Evolutionary conservation across 2,329 filamentous ascomycete genomes (phyloP), one percentile per base, ranked within the genome.

Genomic region (Tympanopsis confertula): DNA sequence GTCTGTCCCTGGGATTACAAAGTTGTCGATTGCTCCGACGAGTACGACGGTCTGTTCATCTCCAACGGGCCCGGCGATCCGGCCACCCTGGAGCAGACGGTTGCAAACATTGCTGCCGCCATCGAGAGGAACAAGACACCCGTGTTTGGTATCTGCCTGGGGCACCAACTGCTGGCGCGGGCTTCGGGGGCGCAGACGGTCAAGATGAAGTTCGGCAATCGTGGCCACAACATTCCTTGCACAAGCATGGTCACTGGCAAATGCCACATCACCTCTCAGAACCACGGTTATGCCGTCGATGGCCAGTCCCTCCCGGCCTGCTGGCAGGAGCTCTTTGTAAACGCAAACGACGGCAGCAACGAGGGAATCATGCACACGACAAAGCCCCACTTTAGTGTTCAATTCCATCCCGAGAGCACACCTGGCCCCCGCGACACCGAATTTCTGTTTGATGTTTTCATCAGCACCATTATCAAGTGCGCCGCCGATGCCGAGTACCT

Each of bases 141-240:
- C 5, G 82, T 96, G 44, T 95, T 96, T 49, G 89, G 89, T 67
- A 96, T 96, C 55, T 96, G 89, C 66, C 65, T 96, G 50, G 89
- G 89, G 40, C 89, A 96, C 59, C 89, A 96, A 63, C 71, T 96
- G 48, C 77, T 96, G 38, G 87, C 89, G 38, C 76, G 87, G 49
- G 87, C 89, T 41, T 78, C 86, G 20, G 89, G 89, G 39, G 89
- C 88, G 35, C 70, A 70, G 35, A 96, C 91, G 1, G 63, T 74
- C 52, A 98, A 98, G 71, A 94, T 98, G 86, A 96, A 96, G 72
- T 98, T 95, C 53, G 91, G 91, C 66, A 98, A 98, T 67, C 86
- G 91, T 53, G 91, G 89, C 30, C 86, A 94, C 69, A 98, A 98
- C 65, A 96, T 98, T 53, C 91, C 91, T 33, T 95, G 88, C 69